phyloP scores from a whole-genome alignment of 2,329 filamentous ascomycete genomes.

The Bipolaris zeicola region DNA sequence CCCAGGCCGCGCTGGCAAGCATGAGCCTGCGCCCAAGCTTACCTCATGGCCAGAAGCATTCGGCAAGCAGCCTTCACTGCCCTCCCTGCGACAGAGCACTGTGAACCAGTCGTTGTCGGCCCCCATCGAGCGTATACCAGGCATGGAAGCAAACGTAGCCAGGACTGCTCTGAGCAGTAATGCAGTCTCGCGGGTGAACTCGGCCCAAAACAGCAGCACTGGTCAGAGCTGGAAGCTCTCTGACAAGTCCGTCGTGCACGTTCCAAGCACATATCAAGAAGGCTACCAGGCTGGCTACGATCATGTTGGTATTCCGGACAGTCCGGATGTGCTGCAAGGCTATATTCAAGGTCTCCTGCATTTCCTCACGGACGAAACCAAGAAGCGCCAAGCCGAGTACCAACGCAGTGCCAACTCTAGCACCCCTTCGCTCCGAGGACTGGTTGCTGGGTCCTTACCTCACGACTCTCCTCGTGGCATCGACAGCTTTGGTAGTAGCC shows the following conservation, averaged over 20 bases:
- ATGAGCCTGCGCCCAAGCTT: constrained; percentile 33
- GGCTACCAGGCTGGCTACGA: constrained; percentile 47
- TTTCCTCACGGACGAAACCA: constrained; percentile 37
- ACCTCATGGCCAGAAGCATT: constrained; percentile 42
- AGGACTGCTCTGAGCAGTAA: constrained; percentile 22
- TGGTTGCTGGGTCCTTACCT: constrained; percentile 29
- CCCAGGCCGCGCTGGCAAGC: constrained; percentile 25
- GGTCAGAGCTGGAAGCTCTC: constrained; percentile 32
- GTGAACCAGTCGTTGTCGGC: constrained; percentile 7
- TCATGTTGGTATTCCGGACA: constrained; percentile 41
- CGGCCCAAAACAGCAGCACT: constrained; percentile 25
- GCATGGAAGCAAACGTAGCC: constrained; percentile 4
- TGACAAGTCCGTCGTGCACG: constrained; percentile 26
- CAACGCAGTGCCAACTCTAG: constrained; percentile 19
- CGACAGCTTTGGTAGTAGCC: constrained; percentile 21
- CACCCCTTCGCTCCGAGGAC: constrained; percentile 34
- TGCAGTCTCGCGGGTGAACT: constrained; percentile 15
- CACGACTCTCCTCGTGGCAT: constrained; percentile 40
- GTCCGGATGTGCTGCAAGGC: constrained; percentile 41
- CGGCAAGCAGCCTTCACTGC: constrained; percentile 28
- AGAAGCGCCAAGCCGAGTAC: constrained; percentile 23
- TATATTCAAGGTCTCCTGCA: constrained; percentile 41
- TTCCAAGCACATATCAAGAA: constrained; percentile 46
- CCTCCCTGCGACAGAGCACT: constrained; percentile 24
- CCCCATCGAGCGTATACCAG: constrained; percentile 14